phyloP scores from a whole-genome alignment of 495 filamentous ascomycete species.

The Aspergillus olivimuriae region DNA sequence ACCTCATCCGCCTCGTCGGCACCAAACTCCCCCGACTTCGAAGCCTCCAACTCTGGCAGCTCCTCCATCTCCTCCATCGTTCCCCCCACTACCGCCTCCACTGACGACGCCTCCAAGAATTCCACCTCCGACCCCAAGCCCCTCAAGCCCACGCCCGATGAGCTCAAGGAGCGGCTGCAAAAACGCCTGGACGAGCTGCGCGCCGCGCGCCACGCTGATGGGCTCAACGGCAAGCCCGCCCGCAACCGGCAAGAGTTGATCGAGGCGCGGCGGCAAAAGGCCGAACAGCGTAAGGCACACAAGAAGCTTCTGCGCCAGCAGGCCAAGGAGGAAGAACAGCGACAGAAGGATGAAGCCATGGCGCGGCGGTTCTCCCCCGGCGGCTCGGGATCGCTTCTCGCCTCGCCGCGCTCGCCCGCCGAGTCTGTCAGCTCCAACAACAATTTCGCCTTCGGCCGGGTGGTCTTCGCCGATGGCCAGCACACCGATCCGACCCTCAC shows the following conservation, averaged over 20 bases:
- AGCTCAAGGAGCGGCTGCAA: slow-evolving; percentile 66
- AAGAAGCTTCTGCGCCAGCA: slow-evolving; percentile 75
- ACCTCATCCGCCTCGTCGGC: slow-evolving; percentile 45
- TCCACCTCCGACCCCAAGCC: slow-evolving; percentile 33
- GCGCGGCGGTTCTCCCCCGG: slow-evolving; percentile 47
- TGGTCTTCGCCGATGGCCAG: slow-evolving; percentile 81
- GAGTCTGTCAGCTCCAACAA: slow-evolving; percentile 41
- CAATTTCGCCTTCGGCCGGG: slow-evolving; percentile 80
- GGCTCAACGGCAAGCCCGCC: slow-evolving; percentile 68
- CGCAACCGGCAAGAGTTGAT: slow-evolving; percentile 82
- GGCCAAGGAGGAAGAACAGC: slow-evolving; percentile 69
- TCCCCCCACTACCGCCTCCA: slow-evolving; percentile 43
- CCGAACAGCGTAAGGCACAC: slow-evolving; percentile 73
- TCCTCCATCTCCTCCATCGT: slow-evolving; percentile 68
- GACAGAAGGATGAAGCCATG: slow-evolving; percentile 60
- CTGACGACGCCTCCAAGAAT: slow-evolving; percentile 23
- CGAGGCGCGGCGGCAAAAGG: slow-evolving; percentile 80
- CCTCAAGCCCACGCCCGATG: slow-evolving; percentile 54
- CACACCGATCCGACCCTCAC: slow-evolving; percentile 61
- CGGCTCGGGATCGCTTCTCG: slow-evolving; percentile 49
- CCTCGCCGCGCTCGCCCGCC: slow-evolving; percentile 45
- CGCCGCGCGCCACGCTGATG: slow-evolving; percentile 75
- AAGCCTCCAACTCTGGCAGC: slow-evolving; percentile 56
- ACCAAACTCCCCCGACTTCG: slow-evolving; percentile 58
- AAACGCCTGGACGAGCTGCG: slow-evolving; percentile 78